Evolutionary conservation across 2,329 filamentous ascomycete species (phyloP).

Genomic region (Xylaria sp.): DNA sequence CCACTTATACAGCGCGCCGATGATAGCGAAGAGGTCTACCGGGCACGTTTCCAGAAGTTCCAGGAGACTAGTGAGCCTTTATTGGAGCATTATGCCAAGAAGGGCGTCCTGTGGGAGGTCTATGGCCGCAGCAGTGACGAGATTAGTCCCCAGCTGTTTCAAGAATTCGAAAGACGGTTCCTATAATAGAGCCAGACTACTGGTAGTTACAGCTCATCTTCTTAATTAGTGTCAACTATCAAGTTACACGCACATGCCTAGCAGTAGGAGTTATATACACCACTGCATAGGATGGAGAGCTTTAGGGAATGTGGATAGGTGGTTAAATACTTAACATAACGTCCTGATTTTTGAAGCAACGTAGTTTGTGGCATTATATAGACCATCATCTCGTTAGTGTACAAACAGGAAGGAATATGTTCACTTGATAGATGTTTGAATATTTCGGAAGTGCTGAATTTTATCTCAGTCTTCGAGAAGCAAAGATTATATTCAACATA

Average conservation of each 20-base stretch:
- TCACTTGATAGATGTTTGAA: neutral
- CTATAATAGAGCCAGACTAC: conserved; percentile 28
- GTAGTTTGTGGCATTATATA: neutral
- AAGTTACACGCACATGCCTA: neutral
- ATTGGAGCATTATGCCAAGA: conserved; percentile 86
- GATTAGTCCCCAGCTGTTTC: conserved; percentile 88
- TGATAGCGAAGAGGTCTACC: conserved; percentile 88
- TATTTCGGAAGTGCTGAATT: neutral
- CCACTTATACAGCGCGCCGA: conserved; percentile 82
- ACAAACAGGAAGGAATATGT: neutral
- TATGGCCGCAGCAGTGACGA: conserved; percentile 92
- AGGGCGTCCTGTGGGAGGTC: conserved; percentile 87
- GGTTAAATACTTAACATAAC: neutral
- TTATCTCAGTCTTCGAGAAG: neutral
- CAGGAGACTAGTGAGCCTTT: conserved; percentile 86
- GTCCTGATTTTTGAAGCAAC: neutral
- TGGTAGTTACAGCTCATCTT: neutral
- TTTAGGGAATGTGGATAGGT: neutral
- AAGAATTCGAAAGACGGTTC: conserved; percentile 84
- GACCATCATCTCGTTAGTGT: conserved; percentile 8
- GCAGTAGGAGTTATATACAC: conserved; percentile 17
- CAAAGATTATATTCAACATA: conserved; percentile 16
- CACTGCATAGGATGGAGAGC: neutral
- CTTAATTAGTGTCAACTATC: neutral
- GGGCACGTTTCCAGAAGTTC: conserved; percentile 81